Conservation (phyloP, 805 yeast species). For the Candida maesae region DNA sequence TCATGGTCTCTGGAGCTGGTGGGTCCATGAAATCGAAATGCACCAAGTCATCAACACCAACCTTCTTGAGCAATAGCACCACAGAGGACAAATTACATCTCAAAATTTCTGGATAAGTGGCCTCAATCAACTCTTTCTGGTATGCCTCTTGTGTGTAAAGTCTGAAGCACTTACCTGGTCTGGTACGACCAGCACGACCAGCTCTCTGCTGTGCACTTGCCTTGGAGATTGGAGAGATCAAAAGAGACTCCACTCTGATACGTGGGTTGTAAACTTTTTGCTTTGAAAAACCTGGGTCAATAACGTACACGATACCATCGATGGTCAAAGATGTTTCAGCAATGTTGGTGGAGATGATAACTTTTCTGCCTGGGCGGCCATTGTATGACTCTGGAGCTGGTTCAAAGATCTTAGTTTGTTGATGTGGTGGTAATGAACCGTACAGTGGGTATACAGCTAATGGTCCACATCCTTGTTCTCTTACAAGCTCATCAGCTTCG, state of each 20-base stretch:
- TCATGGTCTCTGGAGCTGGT: conserved; percentile 99
- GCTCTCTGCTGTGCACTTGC: conserved; percentile 99
- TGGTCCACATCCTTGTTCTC: conserved; percentile 92
- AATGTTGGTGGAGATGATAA: conserved; percentile 88
- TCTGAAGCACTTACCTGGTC: conserved; percentile 97
- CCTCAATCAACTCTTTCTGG: conserved; percentile 89
- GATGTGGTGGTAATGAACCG: conserved; percentile 95
- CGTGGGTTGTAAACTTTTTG: conserved; percentile 97
- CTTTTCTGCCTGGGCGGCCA: conserved; percentile 93
- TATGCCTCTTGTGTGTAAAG: conserved; percentile 96
- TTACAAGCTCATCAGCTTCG: conserved; percentile 82
- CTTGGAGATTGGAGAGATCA: conserved; percentile 94
- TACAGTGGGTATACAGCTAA: conserved; percentile 86
- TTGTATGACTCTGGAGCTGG: conserved; percentile 75
- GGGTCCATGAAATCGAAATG: conserved; percentile 99
- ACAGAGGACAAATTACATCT: conserved; percentile 89
- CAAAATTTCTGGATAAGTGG: conserved; percentile 92
- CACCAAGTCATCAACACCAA: conserved; percentile 93
- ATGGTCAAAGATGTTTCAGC: conserved; percentile 98
- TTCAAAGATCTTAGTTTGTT: conserved; percentile 90
- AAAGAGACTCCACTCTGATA: conserved; percentile 87
- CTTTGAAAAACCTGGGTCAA: conserved; percentile 95
- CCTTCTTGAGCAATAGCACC: conserved; percentile 86
- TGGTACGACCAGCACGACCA: conserved; percentile 99
- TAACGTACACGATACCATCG: conserved; percentile 95